These are phyloP conservation scores for Cryptosporidium sp. DNA, from an alignment of 169 alveolate genomes.

Conservation along the genomic window DNA sequence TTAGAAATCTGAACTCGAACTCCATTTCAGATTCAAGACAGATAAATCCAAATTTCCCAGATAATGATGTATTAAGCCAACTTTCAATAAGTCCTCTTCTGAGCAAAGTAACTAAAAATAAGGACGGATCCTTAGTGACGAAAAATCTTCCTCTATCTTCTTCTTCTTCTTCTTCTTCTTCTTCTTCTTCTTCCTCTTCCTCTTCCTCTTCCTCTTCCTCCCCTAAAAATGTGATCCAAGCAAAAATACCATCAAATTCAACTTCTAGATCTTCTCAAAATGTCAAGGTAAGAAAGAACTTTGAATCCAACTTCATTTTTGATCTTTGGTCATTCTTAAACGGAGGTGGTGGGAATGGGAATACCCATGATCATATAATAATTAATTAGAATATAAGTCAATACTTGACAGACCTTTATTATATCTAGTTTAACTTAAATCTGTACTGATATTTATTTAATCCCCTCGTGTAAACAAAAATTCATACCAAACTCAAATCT, in stretches of 20 bases:
- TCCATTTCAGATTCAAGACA: constrained; percentile 15
- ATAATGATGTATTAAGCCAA: background rate
- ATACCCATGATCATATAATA: background rate
- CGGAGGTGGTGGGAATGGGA: constrained; percentile 9
- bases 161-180: background rate
- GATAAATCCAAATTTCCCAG: background rate
- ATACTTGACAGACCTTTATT: background rate
- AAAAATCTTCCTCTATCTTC: background rate
- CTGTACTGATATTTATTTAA: background rate
- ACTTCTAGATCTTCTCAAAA: background rate
- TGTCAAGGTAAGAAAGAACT: background rate
- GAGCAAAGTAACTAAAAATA: background rate
- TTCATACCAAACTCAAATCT: background rate
- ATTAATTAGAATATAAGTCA: background rate
- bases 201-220: background rate
- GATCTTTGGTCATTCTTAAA: constrained; percentile 55
- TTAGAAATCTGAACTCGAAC: constrained; percentile 11
- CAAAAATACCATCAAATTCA: background rate
- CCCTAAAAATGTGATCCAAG: background rate
- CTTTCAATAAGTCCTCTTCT: background rate
- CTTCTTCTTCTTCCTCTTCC: background rate
- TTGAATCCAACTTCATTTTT: constrained; percentile 7
- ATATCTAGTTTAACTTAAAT: constrained; percentile 10
- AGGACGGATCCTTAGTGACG: background rate
- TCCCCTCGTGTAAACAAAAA: background rate